A percentile compares a stretch with the other conserved stretches of the same genome.
These are phyloP conservation scores for Coelastrella sp. DNA, from an alignment of 139 green algal genomes.

Conservation along the genomic window DNA sequence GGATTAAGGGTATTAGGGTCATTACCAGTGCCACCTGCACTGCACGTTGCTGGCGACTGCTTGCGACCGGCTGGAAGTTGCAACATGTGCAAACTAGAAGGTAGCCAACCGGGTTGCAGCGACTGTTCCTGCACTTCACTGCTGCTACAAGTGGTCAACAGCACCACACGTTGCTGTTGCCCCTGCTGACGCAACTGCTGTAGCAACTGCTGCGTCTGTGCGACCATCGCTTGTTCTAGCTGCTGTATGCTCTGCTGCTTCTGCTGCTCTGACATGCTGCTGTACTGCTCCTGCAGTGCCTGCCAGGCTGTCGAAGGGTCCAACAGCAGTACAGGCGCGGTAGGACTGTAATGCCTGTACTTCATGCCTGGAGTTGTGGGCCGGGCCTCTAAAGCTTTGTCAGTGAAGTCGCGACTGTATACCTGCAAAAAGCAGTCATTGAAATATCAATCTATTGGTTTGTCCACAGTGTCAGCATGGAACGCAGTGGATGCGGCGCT, in stretches of 20 bases:
- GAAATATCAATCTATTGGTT: too few species aligned
- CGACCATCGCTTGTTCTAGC: constrained; percentile 12
- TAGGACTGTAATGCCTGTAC: constrained; percentile 76
- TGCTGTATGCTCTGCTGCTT: constrained; percentile 14
- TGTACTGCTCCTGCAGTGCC: constrained; percentile 38
- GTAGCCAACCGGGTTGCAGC: neutral
- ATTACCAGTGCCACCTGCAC: neutral
- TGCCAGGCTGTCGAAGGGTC: constrained; percentile 40
- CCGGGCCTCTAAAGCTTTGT: constrained; percentile 56
- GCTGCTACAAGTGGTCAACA: constrained; percentile 20
- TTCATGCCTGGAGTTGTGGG: constrained; percentile 78
- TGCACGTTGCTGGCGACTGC: neutral
- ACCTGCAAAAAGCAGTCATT: too few species aligned
- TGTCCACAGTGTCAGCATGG: too few species aligned
- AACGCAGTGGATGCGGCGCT: too few species aligned
- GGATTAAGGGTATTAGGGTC: too few species aligned
- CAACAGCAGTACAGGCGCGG: constrained; percentile 54
- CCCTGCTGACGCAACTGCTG: constrained; percentile 32
- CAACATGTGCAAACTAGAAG: constrained; percentile 21
- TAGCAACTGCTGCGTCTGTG: constrained; percentile 26
- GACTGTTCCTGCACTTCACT: neutral
- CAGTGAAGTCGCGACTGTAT: constrained; percentile 62
- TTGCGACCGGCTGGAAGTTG: neutral
- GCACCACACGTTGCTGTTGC: constrained; percentile 28
- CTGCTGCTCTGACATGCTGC: neutral